Evolutionary conservation across 345 rosid species (phyloP), one percentile per base, ranked within the genome.

Genomic region (Corchorus capsularis): DNA sequence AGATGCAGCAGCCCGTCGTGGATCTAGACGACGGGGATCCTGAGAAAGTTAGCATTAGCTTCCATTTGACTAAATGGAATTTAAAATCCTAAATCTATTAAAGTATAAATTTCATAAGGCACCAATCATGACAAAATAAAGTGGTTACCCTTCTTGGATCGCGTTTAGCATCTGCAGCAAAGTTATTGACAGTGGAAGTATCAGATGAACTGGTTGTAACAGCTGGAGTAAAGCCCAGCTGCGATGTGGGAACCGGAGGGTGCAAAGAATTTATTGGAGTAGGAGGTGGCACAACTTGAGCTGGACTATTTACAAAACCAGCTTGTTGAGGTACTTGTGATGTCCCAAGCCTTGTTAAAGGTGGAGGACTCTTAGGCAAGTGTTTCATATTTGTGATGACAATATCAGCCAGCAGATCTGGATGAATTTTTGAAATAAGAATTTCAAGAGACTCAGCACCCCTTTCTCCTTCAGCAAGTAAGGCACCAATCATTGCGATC

Each of bases 1-100:
- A 43, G 90, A 65, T 79, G 89, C 71, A 62, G 83, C 75, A 79
- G 78, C 37, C 75, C 91, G 90, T 60, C 99, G 90, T 47, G 99
- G 99, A 86, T 96, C 99, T 81, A 92, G 79, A 81, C 97, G 97
- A 67, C 99, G 99, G 20, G 97, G 97, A 90, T 96, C 99, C 99
- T 96, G 91, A 80, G 86, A 78, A 75, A 68, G 72, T 54, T 69
- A 78, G 55, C 66, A 39, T 70, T 75, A 77, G 84, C 78, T 73
- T 72, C 79, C 72, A 72, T 75, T 73, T 73, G 60, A 72, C 19
- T 32, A 62, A 50, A 75, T 14, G 70, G 19, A 35, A 70, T 27
- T 64, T 4, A 77, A 69, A 53, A 63, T 9, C 32, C 64, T 61
- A 70, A 13, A 46, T 15, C 27, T 46, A 7, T 17, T 49, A 59